Conservation (phyloP, 1,139 yeast species). For the Debaryomycetaceae sp. region DNA sequence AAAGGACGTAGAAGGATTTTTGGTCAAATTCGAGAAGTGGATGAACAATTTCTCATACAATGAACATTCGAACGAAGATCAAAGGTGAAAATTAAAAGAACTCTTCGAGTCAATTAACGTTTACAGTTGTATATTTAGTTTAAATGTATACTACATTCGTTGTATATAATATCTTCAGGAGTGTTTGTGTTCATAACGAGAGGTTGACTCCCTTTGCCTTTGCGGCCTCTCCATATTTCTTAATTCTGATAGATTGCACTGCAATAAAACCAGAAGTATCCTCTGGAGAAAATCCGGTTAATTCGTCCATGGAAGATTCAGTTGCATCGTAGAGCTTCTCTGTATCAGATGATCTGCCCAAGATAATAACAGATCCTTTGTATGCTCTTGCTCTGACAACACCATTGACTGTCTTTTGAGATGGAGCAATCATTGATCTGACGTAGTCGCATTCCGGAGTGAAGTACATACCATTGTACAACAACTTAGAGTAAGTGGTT, state of each 20-base stretch:
- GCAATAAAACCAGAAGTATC: slow-evolving; percentile 97
- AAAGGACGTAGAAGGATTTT: slow-evolving; percentile 16
- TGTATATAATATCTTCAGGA: background rate
- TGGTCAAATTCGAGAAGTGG: slow-evolving; percentile 20
- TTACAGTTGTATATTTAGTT: too few relatives aligned
- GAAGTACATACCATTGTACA: slow-evolving; percentile 96
- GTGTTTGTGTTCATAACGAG: slow-evolving; percentile 17
- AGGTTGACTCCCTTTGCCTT: slow-evolving; percentile 66
- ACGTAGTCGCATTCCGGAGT: slow-evolving; percentile 97
- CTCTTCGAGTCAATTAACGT: too few relatives aligned
- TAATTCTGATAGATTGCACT: slow-evolving; percentile 95
- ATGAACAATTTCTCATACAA: background rate
- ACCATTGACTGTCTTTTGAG: slow-evolving; percentile 94
- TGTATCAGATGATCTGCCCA: slow-evolving; percentile 93
- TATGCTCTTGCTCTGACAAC: slow-evolving; percentile 89
- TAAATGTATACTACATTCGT: too few relatives aligned
- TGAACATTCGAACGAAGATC: too few relatives aligned
- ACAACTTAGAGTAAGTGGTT: slow-evolving; percentile 81
- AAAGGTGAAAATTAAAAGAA: too few relatives aligned
- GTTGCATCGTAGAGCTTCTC: slow-evolving; percentile 97
- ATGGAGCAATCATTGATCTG: slow-evolving; percentile 88
- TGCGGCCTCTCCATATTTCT: slow-evolving; percentile 95
- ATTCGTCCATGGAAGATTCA: slow-evolving; percentile 98
- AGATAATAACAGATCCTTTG: slow-evolving; percentile 80
- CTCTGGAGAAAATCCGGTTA: slow-evolving; percentile 95